Base-by-base conservation (phyloP, 257 asterid species). In the Solanum chiquidenum region DNA sequence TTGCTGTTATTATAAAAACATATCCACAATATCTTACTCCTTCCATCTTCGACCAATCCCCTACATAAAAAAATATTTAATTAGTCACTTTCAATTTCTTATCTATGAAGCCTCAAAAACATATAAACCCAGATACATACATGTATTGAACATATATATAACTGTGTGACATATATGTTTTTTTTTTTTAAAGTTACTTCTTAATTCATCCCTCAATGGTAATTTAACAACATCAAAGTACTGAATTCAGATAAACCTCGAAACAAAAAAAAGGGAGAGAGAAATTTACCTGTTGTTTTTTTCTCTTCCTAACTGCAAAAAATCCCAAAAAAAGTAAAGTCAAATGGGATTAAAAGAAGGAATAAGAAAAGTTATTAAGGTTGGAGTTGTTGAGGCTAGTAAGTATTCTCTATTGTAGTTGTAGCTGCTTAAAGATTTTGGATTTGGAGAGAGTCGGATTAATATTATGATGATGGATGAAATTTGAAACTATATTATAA, bases 41-140 rank as follows among this genome's bases (percentile, higher is more conserved):
- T 37, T 29, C 79, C 91, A 86, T 89, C 86, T 87, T 89, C 64
- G 83, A 33, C 7, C 64, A 86, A 33, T 55, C 31, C 73, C 52
- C 73, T 77, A 75, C 11, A 46, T 46, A 14, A 44, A 16, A 14
- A 7, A 20, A 0, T 27, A 27, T 25, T 16, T 18, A 16, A 72
- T 33, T 72, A 25, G 84, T 2, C 1, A 77, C 37, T 77, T 46
- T 9, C 62, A 25, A 37, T 27, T 46, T 77, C 37, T 77, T 13
- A 77, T 12, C 12, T 0, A 77, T 13, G 62, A 77, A 73, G 0
- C 84, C 58, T 46, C 58, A 46, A 46, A 46, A 46, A 46, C 20
- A 46, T 46, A 46, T 46, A 18, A 55, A 18, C 64, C 64, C 64
- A 55, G 11, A 55, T 55, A 0, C 64, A 55, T 55, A 0, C 64